A percentile compares a stretch with the other conserved stretches of the same genome.
Evolutionary conservation across 2,329 filamentous ascomycete genomes (phyloP).

Genomic region (Fusarium globosum): DNA sequence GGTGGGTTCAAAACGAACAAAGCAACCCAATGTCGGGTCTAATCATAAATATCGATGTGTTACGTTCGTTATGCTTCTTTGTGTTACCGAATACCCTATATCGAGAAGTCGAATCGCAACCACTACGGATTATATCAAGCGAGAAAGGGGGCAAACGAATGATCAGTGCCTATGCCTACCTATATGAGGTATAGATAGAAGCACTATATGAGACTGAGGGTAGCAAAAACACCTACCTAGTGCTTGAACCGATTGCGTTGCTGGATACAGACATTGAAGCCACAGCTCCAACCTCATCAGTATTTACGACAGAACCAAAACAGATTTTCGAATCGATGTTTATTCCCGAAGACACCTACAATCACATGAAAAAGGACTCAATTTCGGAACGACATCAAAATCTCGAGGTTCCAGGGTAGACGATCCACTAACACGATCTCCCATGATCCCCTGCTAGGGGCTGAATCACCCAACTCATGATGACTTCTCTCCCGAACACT

Average conservation of each 20-base stretch:
- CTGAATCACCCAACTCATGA: slow-evolving; percentile 28
- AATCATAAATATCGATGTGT: background rate
- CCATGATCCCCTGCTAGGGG: slow-evolving; percentile 28
- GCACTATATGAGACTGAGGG: background rate
- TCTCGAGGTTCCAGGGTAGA: slow-evolving; percentile 3
- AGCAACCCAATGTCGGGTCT: too few relatives aligned
- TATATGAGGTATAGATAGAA: background rate
- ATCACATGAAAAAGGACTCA: slow-evolving; percentile 18
- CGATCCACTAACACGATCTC: slow-evolving; percentile 1
- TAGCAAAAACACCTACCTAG: background rate
- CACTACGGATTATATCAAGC: background rate
- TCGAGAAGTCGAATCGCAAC: background rate
- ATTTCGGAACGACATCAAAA: background rate
- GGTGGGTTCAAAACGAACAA: background rate
- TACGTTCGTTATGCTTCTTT: background rate
- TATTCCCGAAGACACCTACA: background rate
- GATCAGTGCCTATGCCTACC: background rate
- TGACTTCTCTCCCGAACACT: slow-evolving; percentile 14
- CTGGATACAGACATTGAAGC: background rate
- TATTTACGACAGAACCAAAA: background rate
- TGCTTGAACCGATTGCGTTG: background rate
- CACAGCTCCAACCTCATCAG: background rate
- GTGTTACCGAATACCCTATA: background rate
- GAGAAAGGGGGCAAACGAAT: background rate
- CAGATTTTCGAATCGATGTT: background rate